Evolutionary conservation across 2,329 filamentous ascomycete species (phyloP).

Genomic region (Colletotrichum chrysophilum): DNA sequence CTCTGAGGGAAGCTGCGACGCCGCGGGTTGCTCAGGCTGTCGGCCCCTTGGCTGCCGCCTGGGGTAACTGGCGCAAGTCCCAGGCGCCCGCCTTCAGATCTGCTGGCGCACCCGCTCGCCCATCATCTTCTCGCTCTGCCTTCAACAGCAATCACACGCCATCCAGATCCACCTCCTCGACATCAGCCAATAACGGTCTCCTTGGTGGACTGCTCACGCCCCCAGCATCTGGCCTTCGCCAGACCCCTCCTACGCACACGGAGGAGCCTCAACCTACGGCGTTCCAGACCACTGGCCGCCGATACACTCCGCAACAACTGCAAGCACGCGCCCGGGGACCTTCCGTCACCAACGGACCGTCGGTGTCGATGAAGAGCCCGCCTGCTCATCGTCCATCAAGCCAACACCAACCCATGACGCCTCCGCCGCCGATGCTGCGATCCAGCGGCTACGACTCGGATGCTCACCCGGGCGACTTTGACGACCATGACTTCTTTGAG

Average conservation of each 20-base stretch:
- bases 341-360: conserved; percentile 37
- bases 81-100: conserved; percentile 56
- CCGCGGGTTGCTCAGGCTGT: conserved; percentile 86
- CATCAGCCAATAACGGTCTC: conserved; percentile 59
- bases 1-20: conserved; percentile 77
- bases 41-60: conserved; percentile 82
- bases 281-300: conserved; percentile 64
- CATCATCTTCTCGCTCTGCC: conserved; percentile 33
- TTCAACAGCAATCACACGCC: conserved; percentile 54
- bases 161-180: conserved; percentile 56
- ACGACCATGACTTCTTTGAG: conserved; percentile 65
- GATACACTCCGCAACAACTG: conserved; percentile 58
- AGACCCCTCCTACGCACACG: conserved; percentile 54
- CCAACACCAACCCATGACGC: conserved; percentile 56
- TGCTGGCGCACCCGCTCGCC: background rate
- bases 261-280: conserved; percentile 60
- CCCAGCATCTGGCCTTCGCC: conserved; percentile 76
- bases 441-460: conserved; percentile 65
- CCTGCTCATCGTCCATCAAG: conserved; percentile 46
- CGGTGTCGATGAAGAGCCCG: conserved; percentile 46
- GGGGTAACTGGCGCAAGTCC: conserved; percentile 89
- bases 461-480: conserved; percentile 63
- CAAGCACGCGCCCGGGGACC: conserved; percentile 40
- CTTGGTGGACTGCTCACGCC: conserved; percentile 87
- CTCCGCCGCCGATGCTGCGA: conserved; percentile 68